Evolutionary conservation across 1,284 basidiomycete genomes (phyloP), one percentile per base, ranked within the genome.

Genomic region (Irpex sp.): DNA sequence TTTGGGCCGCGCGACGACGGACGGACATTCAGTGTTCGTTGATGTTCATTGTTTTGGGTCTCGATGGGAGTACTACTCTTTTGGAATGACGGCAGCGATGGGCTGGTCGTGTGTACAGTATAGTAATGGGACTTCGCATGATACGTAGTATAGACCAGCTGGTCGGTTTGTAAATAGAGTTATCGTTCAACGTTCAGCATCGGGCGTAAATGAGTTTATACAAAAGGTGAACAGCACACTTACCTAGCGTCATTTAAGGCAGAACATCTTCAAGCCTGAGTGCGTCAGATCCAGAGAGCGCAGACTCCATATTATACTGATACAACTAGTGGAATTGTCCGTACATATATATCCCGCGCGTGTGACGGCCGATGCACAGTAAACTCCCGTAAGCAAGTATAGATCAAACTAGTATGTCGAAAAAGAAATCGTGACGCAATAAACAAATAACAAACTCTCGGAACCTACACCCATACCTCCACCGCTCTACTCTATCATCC

Each of bases 391-490:
- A 17, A 17, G 57, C 57, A 36, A 48, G 34, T 44, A 58, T 58
- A 48, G n/a, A 58, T 19, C 57, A 48, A 58, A 21, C 17, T 13
- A 21, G 36, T 17, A 19, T 5, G n/a, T 17, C 56, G 54, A 56
- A n/a, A 34, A 62, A 56, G 40, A 47, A 47, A 47, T 47, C 62
- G 58, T 60, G 62, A 63, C 52, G 57, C 62, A 64, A 62, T 62
- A 55, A 55, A 63, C 11, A 63, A 64, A 56, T 61, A 60, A 59
- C 31, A 13, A 52, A 65, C 31, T 62, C n/a, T 40, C 56, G 4
- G 7, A 9, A 51, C n/a, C 19, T 19, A 56, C n/a, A 55, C 17
- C 36, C 31, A 49, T 55, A 47, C 34, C 40, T 44, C 51, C 19
- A 26, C 9, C 17, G 26, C 9, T 19, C 9, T 52, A 19, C 17